Evolutionary conservation across 2,329 filamentous ascomycete species (phyloP).

Genomic region (Penicillium sp.): DNA sequence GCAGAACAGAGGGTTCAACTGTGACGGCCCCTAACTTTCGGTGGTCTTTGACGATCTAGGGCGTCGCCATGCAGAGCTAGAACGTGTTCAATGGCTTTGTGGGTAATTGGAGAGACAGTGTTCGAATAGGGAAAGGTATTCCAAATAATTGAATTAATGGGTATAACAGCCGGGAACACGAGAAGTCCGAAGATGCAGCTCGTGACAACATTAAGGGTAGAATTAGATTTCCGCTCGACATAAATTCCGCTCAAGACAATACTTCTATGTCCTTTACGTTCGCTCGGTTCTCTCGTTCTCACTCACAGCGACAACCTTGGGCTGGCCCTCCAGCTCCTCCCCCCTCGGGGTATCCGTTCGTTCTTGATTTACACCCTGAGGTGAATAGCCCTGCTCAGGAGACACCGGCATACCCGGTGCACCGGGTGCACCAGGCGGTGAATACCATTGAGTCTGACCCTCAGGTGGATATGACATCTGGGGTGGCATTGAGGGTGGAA

Average conservation of each 20-base stretch:
- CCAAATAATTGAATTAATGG: not conserved
- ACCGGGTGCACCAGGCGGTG: not conserved
- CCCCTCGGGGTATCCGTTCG: not conserved
- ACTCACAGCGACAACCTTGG: conserved; percentile 8
- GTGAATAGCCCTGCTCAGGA: not conserved
- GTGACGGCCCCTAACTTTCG: not conserved
- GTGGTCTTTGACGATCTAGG: not conserved
- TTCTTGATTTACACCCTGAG: not conserved
- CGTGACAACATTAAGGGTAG: not conserved
- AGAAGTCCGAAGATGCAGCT: not conserved
- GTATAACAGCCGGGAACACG: not conserved
- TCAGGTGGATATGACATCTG: conserved; percentile 3
- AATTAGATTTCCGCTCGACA: too few species aligned
- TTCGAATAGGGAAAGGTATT: not conserved
- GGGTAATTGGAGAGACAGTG: not conserved
- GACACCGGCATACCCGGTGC: conserved; percentile 5
- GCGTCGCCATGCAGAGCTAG: not conserved
- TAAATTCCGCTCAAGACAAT: too few species aligned
- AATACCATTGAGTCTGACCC: conserved; percentile 5
- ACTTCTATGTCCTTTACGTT: not conserved
- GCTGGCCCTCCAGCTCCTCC: conserved; percentile 6
- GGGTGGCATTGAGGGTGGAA: not conserved
- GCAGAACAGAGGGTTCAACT: not conserved
- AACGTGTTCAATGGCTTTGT: not conserved
- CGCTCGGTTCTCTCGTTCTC: conserved; percentile 8